Evolutionary conservation across 225 moss, liverwort and hornwort species (phyloP).

Genomic region (Bryoerythrophyllum caledonicum): DNA sequence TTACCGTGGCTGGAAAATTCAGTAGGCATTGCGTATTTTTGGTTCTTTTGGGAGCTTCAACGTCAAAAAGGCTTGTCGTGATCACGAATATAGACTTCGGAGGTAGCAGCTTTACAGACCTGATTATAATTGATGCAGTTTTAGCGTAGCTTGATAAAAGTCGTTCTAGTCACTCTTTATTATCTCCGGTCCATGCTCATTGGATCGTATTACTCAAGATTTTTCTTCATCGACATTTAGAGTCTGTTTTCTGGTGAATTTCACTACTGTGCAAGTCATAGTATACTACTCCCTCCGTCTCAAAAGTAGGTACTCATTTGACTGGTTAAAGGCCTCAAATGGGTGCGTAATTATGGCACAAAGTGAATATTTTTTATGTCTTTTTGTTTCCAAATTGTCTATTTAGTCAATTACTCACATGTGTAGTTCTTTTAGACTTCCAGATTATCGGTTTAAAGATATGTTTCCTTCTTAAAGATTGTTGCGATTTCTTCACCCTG

Average conservation of each 20-base stretch:
- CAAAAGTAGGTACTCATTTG: too few species aligned
- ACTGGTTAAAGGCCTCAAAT: too few species aligned
- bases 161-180: not conserved
- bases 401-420: not conserved
- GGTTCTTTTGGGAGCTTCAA: not conserved
- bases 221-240: not conserved
- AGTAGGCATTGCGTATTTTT: not conserved
- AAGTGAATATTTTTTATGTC: not conserved
- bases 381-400: not conserved
- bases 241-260: too few species aligned
- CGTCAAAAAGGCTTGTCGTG: not conserved
- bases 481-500: not conserved
- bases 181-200: not conserved
- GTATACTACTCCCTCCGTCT: not conserved
- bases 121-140: not conserved
- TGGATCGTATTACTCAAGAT: not conserved
- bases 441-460: not conserved
- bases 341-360: too few species aligned
- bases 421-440: not conserved
- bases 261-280: not conserved
- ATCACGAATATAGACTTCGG: not conserved
- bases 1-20: not conserved
- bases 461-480: not conserved
- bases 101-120: not conserved
- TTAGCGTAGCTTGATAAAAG: not conserved